Base-by-base conservation (phyloP, 2,329 filamentous ascomycete species). In the Fusarium irregulare region DNA sequence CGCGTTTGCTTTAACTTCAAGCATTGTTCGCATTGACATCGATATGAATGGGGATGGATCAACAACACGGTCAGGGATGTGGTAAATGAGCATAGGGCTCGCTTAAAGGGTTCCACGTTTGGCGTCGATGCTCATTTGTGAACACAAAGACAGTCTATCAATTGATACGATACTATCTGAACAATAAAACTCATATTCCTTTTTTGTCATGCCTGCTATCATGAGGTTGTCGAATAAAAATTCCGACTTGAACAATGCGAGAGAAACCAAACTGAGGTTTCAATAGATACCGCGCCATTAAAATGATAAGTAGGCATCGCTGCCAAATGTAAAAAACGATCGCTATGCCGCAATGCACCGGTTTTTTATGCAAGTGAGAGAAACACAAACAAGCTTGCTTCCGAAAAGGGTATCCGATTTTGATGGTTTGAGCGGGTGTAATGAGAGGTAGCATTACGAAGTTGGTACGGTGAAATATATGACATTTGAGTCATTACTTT, bases 381-480 rank as follows among this genome's bases (percentile, higher is more conserved):
- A 66, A 74, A 61, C 47, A 57, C 44, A 60, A 54, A 58, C 56
- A 61, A 58, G 62, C 50, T 70, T 71, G 64, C 62, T 74, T 68
- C 58, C 23, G 61, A 48, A 62, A 61, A 44, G 65, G 70, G 70
- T 74, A 74, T 74, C 45, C 61, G 60, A 60, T 62, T 44, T 42
- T 60, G 53, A 53, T 53, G 48, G 48, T 34, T 57, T 62, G 48
- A 47, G 42, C 55, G 51, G n/a, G 32, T 64, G 61, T 57, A 42
- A 23, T 40, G 41, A 20, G 30, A 23, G 46, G 40, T 51, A 49
- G 60, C 53, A 53, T 48, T 47, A 66, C 57, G 51, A 47, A 44
- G 53, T 56, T 58, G 40, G 49, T 45, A 45, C 37, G 25, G 50
- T 37, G 30, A 53, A 56, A 44, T n/a, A 23, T 27, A 59, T 57